phyloP scores from a whole-genome alignment of 495 filamentous ascomycete genomes.

The Hypomontagnella monticulosa region DNA sequence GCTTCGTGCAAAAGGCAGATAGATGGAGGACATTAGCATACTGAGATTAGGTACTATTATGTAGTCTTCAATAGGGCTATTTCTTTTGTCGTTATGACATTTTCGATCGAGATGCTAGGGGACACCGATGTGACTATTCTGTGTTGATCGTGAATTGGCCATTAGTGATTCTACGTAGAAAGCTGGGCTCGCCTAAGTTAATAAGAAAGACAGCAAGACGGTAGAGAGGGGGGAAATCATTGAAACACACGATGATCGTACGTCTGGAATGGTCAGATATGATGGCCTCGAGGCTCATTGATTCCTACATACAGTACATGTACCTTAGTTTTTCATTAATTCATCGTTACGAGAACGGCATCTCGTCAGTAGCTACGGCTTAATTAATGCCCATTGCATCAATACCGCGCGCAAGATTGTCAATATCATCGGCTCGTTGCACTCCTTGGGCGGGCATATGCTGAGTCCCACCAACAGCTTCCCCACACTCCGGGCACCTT shows the following conservation, averaged over 20 bases:
- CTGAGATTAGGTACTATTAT: constrained; percentile 21
- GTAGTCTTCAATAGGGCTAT: constrained; percentile 31
- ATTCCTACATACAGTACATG: constrained; percentile 3
- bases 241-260: constrained; percentile 12
- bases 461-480: constrained; percentile 66
- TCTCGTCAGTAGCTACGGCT: not conserved
- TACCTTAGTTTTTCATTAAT: not conserved
- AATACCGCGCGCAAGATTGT: constrained; percentile 30
- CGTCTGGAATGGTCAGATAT: constrained; percentile 7
- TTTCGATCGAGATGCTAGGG: not conserved
- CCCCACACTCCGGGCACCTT: constrained; percentile 72
- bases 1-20: constrained; percentile 29
- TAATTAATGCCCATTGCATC: constrained; percentile 38
- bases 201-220: constrained; percentile 4
- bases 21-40: constrained; percentile 14
- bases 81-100: constrained; percentile 30
- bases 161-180: not conserved
- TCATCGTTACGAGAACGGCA: not conserved
- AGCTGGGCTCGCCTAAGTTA: not conserved
- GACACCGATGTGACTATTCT: not conserved
- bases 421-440: constrained; percentile 39
- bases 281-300: not conserved
- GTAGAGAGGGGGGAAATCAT: not conserved
- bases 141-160: not conserved
- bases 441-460: constrained; percentile 65